A percentile compares a stretch with the other conserved stretches of the same genome.
Conservation (phyloP, 768 basidiomycete genomes). For the Rhodotorula paludigena region DNA sequence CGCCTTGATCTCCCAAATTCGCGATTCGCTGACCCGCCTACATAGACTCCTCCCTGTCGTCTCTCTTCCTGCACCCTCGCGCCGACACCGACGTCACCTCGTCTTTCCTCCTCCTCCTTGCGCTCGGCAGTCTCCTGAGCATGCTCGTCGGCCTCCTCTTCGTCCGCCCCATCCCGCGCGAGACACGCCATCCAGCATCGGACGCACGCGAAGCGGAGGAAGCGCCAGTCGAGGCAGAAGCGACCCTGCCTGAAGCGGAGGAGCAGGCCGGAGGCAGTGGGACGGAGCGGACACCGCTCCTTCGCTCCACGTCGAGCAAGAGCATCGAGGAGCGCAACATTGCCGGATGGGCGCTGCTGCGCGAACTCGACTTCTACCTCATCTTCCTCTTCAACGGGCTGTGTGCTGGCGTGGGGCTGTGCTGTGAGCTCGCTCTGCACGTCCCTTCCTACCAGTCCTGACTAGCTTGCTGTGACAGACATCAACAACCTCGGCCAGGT, state of each 20-base stretch:
- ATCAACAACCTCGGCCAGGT: constrained; percentile 39
- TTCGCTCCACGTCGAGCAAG: neutral
- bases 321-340: constrained; percentile 11
- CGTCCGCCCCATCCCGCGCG: constrained; percentile 12
- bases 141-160: constrained; percentile 24
- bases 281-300: constrained; percentile 11
- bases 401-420: constrained; percentile 24
- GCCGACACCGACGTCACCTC: constrained; percentile 11
- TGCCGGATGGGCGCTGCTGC: constrained; percentile 9
- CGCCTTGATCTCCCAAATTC: too few species aligned
- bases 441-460: too few species aligned
- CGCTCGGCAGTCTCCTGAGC: constrained; percentile 17
- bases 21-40: too few species aligned
- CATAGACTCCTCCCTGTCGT: constrained; percentile 31
- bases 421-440: neutral
- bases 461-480: neutral
- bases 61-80: neutral
- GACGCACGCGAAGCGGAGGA: neutral
- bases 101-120: constrained; percentile 33
- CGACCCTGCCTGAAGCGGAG: neutral
- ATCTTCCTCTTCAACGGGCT: constrained; percentile 31
- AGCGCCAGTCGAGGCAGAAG: neutral
- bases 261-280: neutral
- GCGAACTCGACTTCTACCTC: constrained; percentile 19
- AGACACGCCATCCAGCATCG: neutral